Evolutionary conservation across 371 early-diverging fungal genomes (phyloP), one percentile per base, ranked within the genome.

Genomic region (Mucor irregularis): DNA sequence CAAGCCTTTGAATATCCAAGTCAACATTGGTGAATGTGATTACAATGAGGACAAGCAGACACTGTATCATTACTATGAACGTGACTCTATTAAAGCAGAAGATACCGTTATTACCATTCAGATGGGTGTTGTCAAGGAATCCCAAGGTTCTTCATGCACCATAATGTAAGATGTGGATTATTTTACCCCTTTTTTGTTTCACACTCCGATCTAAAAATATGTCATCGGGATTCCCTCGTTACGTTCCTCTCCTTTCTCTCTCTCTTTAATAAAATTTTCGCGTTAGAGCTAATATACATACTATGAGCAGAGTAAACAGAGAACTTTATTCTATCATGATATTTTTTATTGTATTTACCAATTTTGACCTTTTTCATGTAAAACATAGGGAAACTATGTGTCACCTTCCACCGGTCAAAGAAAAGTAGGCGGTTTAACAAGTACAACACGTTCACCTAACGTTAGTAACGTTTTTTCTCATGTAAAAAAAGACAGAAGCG

Each of bases 21-120:
- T 82, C 6, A 81, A 81, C 8, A 82, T 83, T 55, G 92, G 92
- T 2, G 75, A 77, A 44, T 90, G 87, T 82, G 63, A 74, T 26
- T 90, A 88, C 57, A 71, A 82, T 37, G 70, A 73, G 48, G 80
- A 81, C 5, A 64, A 75, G 31, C 90, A 92, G 57, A 88, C 86
- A 0, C 63, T 92, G 10, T 82, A 82, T 34, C 90, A 80, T 47
- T 28, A 31, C 7, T 67, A 52, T 43, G n/a, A 51, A 10, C 53
- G 35, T 6, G 33, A 24, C 10, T 8, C 19, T 11, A 24, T 24
- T 16, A n/a, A n/a, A n/a, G 25, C 10, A 28, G 37, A 37, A 13
- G 35, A 37, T 25, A 5, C 46, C 13, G 26, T 14, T 4, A 40
- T 53, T 13, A 53, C 49, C 7, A 53, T 63, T 25, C 29, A 31